A percentile compares a stretch with the other conserved stretches of the same genome.
Conservation (phyloP, 495 filamentous ascomycete species). For the Neurospora sp. region DNA sequence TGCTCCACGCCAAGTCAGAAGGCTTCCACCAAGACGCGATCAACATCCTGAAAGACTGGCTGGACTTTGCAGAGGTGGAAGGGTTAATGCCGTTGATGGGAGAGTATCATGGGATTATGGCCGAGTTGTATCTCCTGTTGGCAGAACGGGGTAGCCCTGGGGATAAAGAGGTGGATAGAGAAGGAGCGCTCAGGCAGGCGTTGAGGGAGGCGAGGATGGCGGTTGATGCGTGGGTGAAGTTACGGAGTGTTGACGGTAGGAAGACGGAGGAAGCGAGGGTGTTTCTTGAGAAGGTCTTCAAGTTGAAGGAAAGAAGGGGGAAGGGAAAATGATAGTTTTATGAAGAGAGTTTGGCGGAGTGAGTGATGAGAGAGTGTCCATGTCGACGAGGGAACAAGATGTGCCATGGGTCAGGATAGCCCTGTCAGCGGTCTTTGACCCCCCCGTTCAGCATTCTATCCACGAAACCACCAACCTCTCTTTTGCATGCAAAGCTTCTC, state of each 20-base stretch:
- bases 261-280: constrained; percentile 18
- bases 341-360: not conserved
- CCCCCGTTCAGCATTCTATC: too few relatives aligned
- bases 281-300: constrained; percentile 11
- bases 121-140: constrained; percentile 24
- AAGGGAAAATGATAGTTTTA: not conserved
- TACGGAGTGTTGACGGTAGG: constrained; percentile 27
- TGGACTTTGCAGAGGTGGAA: constrained; percentile 24
- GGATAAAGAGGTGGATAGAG: not conserved
- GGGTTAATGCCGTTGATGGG: constrained; percentile 20
- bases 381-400: not conserved
- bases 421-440: not conserved
- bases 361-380: not conserved
- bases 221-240: constrained; percentile 24
- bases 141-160: constrained; percentile 18
- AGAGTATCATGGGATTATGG: constrained; percentile 29
- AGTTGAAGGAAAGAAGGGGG: not conserved
- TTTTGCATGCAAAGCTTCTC: not conserved
- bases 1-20: constrained; percentile 19
- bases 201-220: constrained; percentile 28
- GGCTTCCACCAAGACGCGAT: constrained; percentile 28
- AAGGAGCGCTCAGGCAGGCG: constrained; percentile 16
- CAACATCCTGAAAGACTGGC: constrained; percentile 22
- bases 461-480: too few relatives aligned
- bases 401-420: not conserved